These are phyloP conservation scores for Daedaleopsis sinensis DNA, from an alignment of 768 basidiomycete genomes.

Conservation along the genomic window DNA sequence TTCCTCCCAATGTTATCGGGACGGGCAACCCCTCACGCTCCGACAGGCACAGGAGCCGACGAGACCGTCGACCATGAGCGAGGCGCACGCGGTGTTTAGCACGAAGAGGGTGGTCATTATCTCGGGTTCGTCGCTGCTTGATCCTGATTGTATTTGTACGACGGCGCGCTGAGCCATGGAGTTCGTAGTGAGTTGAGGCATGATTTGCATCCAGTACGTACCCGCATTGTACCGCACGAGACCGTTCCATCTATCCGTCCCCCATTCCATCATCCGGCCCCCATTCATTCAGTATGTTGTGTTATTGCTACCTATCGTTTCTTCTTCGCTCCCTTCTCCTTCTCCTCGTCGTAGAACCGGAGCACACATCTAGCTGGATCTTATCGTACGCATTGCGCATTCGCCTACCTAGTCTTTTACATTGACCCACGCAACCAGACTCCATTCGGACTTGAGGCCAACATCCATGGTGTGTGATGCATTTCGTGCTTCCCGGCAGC, in stretches of 20 bases:
- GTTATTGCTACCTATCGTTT: constrained; percentile 22
- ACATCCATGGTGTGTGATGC: constrained; percentile 2
- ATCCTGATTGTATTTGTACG: constrained; percentile 22
- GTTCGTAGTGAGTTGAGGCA: constrained; percentile 11
- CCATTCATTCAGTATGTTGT: constrained; percentile 16
- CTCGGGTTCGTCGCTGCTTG: constrained; percentile 17
- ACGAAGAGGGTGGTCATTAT: constrained; percentile 7
- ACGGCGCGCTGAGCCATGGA: constrained; percentile 17
- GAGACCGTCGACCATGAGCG: constrained; percentile 31
- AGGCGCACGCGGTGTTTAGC: background rate
- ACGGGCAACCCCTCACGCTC: constrained; percentile 24
- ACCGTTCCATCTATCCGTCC: background rate
- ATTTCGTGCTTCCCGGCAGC: background rate
- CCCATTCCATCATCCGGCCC: background rate
- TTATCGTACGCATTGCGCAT: constrained; percentile 17
- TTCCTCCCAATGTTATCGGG: constrained; percentile 63
- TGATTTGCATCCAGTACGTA: constrained; percentile 22
- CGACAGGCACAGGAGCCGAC: constrained; percentile 52
- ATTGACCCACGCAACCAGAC: constrained; percentile 4
- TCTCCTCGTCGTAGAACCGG: constrained; percentile 8
- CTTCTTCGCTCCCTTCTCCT: background rate
- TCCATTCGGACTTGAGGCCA: background rate
- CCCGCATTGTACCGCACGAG: constrained; percentile 14
- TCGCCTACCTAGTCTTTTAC: constrained; percentile 7
- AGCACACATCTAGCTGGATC: constrained; percentile 15